Base-by-base conservation (phyloP, 1,284 basidiomycete species). In the Somion occarium region DNA sequence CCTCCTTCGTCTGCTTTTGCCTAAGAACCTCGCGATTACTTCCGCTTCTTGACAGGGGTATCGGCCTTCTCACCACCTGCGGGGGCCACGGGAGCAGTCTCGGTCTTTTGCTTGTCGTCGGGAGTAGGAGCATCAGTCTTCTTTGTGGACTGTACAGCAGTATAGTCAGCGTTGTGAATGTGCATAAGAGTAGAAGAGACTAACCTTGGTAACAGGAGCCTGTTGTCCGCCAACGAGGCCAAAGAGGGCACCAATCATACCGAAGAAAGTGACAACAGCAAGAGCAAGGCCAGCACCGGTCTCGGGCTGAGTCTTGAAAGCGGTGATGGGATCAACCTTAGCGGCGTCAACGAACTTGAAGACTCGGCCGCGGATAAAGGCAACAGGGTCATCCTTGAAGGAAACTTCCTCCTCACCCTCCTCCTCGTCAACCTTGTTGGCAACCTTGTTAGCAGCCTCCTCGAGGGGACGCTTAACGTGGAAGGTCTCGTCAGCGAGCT, bases 221-320 rank as follows among this genome's bases (percentile, higher is more conserved):
- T 85, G 79, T 49, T 78, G 74, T 50, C 76, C 77, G 56, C 90
- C 86, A 66, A 92, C 78, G 63, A 94, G 72, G 52, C 91, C 86
- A 55, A 91, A 79, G 61, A 93, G 72, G 48, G 82, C 80, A 57
- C 83, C 88, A 59, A 97, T 69, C 81, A 95, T 84, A 53, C 87
- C 88, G 64, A 97, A 79, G 61, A 95, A 66, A 42, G 88, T 91
- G 61, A 94, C 75, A 49, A 91, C 61, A 46, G 79, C 81, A 54
- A 83, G 85, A 55, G 75, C 76, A 55, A 96, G 75, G 56, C 82
- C 88, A 49, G 79, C 88, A 61, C 85, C 92, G 52, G 90, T 91
- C 70, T 93, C 87, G 49, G 93, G 93, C 59, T 90, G 81, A 26
- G 83, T 74, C 75, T 86, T 88, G 76, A 93, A 79, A 13, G 92